These are phyloP conservation scores for Casuarina equisetifolia DNA, from an alignment of 306 rosid genomes.

Conservation along the genomic window DNA sequence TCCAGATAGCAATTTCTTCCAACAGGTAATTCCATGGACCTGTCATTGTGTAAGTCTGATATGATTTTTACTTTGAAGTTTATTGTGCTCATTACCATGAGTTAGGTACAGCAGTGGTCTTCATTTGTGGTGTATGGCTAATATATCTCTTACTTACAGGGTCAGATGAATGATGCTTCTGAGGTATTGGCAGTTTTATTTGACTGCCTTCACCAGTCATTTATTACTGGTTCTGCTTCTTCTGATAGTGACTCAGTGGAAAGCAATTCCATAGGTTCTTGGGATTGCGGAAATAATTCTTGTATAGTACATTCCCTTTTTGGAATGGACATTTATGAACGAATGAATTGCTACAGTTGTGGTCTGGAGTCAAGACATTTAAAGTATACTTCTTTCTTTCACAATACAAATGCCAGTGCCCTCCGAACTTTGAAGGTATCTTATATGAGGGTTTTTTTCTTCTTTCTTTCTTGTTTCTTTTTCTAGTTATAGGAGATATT, in stretches of 20 bases:
- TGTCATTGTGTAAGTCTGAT: conserved; percentile 5
- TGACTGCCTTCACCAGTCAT: conserved; percentile 88
- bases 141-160: conserved; percentile 54
- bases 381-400: conserved; percentile 93
- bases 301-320: conserved; percentile 91
- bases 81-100: conserved; percentile 14
- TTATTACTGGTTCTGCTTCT: conserved; percentile 53
- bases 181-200: conserved; percentile 89
- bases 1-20: conserved; percentile 87
- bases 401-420: conserved; percentile 92
- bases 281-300: conserved; percentile 77
- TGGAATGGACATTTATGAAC: conserved; percentile 87
- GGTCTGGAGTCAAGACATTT: conserved; percentile 77
- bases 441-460: conserved; percentile 3
- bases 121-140: conserved; percentile 31
- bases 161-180: conserved; percentile 99
- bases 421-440: conserved; percentile 88
- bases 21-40: conserved; percentile 61
- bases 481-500: conserved; percentile 2
- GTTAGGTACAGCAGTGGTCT: conserved; percentile 17
- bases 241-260: conserved; percentile 33
- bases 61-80: not conserved
- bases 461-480: conserved; percentile 11
- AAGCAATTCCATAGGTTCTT: conserved; percentile 42
- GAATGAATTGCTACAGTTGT: conserved; percentile 87